phyloP scores from a whole-genome alignment of 495 filamentous ascomycete genomes.

The Aspergillus avenaceus region DNA sequence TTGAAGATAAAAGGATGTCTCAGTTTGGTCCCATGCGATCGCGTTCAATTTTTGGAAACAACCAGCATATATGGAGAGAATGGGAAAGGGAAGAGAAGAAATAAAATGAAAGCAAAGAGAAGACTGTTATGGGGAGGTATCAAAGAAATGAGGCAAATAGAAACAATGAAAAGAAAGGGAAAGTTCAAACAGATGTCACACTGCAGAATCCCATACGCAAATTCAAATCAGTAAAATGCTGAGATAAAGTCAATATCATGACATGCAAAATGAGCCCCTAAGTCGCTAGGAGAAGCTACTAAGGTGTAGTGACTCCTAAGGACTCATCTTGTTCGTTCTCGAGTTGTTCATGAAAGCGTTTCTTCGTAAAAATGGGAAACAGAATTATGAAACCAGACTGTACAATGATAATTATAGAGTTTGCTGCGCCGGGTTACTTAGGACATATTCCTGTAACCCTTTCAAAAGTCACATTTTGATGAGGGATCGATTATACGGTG shows the following conservation, averaged over 20 bases:
- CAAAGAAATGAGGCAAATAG: not conserved
- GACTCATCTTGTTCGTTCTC: not conserved
- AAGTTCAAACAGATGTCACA: not conserved
- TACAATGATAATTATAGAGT: not conserved
- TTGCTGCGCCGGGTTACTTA: not conserved
- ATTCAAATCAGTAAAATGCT: not conserved
- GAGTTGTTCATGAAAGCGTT: conserved; percentile 21
- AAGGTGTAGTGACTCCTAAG: not conserved
- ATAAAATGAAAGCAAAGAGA: too few relatives aligned
- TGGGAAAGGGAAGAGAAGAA: too few relatives aligned
- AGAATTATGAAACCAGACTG: not conserved
- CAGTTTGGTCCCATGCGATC: too few relatives aligned
- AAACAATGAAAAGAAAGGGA: conserved; percentile 2
- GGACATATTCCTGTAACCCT: not conserved
- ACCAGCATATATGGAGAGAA: too few relatives aligned
- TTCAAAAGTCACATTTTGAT: not conserved
- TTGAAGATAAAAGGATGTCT: too few relatives aligned
- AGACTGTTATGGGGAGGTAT: too few relatives aligned
- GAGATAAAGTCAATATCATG: not conserved
- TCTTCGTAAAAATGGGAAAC: conserved; percentile 28
- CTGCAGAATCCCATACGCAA: not conserved
- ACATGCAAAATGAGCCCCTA: not conserved
- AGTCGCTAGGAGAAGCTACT: not conserved
- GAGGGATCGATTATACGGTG: not conserved
- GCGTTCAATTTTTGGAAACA: too few relatives aligned